phyloP scores from a whole-genome alignment of 2,329 filamentous ascomycete species.

The Neocucurbitaria cava region DNA sequence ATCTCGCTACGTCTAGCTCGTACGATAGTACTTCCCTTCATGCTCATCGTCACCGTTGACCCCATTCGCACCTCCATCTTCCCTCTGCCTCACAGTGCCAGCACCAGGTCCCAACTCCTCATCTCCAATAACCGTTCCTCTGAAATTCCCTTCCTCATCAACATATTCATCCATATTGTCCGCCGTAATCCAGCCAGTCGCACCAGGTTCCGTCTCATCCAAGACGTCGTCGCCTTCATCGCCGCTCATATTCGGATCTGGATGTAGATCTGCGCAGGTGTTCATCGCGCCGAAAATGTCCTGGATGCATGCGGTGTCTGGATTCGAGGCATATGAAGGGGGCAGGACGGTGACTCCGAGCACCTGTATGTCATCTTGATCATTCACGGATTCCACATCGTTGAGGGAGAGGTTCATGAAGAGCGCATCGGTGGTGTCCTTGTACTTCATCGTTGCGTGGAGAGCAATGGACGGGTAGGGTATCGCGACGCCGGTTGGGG shows the following conservation, averaged over 20 bases:
- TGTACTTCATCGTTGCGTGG: conserved; percentile 72
- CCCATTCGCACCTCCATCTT: conserved; percentile 37
- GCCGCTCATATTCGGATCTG: conserved; percentile 68
- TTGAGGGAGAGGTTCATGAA: conserved; percentile 53
- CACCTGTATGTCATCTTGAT: conserved; percentile 69
- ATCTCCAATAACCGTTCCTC: conserved; percentile 34
- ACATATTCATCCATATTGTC: conserved; percentile 83
- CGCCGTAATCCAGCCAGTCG: conserved; percentile 85
- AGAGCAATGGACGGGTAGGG: conserved; percentile 78
- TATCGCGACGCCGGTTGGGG: conserved; percentile 69
- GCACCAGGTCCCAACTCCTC: conserved; percentile 46
- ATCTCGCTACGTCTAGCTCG: conserved; percentile 23
- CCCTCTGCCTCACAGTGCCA: conserved; percentile 44
- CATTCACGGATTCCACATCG: conserved; percentile 61
- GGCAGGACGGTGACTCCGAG: conserved; percentile 74
- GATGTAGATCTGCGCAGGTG: conserved; percentile 77
- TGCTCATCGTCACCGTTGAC: conserved; percentile 31
- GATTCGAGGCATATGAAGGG: conserved; percentile 29
- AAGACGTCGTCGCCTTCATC: conserved; percentile 59
- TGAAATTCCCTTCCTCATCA: conserved; percentile 50
- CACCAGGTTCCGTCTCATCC: conserved; percentile 69
- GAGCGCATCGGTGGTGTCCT: conserved; percentile 40
- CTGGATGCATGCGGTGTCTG: conserved; percentile 45
- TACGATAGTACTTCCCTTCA: conserved; percentile 48
- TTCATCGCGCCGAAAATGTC: conserved; percentile 74